A percentile compares a stretch with the other conserved stretches of the same genome.
These are phyloP conservation scores for Tylopilus balloui DNA, from an alignment of 768 basidiomycete genomes.

Conservation along the genomic window DNA sequence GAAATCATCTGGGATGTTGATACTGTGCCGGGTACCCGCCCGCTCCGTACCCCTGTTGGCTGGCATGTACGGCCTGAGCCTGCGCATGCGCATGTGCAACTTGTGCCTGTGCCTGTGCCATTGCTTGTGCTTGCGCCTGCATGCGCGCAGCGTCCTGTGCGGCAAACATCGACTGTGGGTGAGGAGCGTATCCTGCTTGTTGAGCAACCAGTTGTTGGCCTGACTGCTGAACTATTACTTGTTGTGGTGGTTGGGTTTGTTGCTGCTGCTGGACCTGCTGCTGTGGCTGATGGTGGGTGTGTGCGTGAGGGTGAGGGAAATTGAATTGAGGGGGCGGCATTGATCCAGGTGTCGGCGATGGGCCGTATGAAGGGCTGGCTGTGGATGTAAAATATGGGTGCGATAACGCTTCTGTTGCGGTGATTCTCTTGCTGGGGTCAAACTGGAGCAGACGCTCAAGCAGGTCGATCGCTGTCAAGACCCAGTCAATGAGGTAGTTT, in stretches of 20 bases:
- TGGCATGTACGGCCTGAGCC: slow-evolving; percentile 30
- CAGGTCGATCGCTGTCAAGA: slow-evolving; percentile 70
- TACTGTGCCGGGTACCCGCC: slow-evolving; percentile 31
- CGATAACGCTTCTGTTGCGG: slow-evolving; percentile 84
- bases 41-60: slow-evolving; percentile 27
- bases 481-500: slow-evolving; percentile 1
- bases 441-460: slow-evolving; percentile 94
- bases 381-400: slow-evolving; percentile 87
- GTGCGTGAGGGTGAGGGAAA: slow-evolving; percentile 59
- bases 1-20: slow-evolving; percentile 29
- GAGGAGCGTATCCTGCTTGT: slow-evolving; percentile 30
- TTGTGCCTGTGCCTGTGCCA: slow-evolving; percentile 40
- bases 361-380: slow-evolving; percentile 30
- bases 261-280: slow-evolving; percentile 41
- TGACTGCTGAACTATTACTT: slow-evolving; percentile 36
- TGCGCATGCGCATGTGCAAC: slow-evolving; percentile 41
- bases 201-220: slow-evolving; percentile 37
- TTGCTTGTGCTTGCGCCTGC: slow-evolving; percentile 43
- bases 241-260: slow-evolving; percentile 38
- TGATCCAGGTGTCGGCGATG: slow-evolving; percentile 42
- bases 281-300: slow-evolving; percentile 46
- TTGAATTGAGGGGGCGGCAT: slow-evolving; percentile 68
- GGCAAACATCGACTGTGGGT: slow-evolving; percentile 32
- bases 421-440: slow-evolving; percentile 87
- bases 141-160: slow-evolving; percentile 32